A percentile compares a stretch with the other conserved stretches of the same genome.
Evolutionary conservation across 768 basidiomycete species (phyloP).

Genomic region (Russula foetens): DNA sequence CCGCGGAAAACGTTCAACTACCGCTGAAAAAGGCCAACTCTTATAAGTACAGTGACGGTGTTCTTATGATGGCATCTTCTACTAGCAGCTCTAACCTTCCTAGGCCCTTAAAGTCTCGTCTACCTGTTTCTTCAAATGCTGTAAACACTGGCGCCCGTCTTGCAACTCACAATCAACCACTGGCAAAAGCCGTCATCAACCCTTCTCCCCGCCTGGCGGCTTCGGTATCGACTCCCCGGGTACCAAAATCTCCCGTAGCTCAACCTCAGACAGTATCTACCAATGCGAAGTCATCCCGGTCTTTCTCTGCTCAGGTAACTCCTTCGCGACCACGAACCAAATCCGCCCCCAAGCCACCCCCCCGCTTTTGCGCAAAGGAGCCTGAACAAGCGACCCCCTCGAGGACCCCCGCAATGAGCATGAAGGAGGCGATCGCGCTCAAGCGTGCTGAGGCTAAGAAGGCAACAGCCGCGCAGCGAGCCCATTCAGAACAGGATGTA

Average conservation of each 20-base stretch:
- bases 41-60: too few species aligned
- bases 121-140: conserved; percentile 1
- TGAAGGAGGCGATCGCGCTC: conserved; percentile 73
- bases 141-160: background rate
- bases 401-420: conserved; percentile 35
- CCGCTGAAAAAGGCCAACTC: too few species aligned
- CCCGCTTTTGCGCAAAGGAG: background rate
- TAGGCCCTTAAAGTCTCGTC: conserved; percentile 5
- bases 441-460: conserved; percentile 76
- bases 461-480: conserved; percentile 25
- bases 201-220: background rate
- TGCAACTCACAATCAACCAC: background rate
- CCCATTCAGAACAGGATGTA: conserved; percentile 22
- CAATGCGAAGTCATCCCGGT: background rate
- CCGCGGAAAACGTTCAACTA: too few species aligned
- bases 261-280: background rate
- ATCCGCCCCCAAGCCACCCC: background rate
- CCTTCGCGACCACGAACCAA: background rate
- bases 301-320: background rate
- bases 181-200: background rate
- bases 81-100: background rate
- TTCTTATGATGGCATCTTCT: background rate
- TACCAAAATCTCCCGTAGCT: background rate
- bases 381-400: conserved; percentile 23
- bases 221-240: conserved; percentile 1